These are phyloP conservation scores for Solanum virginianum DNA, from an alignment of 257 asterid genomes.

Conservation along the genomic window DNA sequence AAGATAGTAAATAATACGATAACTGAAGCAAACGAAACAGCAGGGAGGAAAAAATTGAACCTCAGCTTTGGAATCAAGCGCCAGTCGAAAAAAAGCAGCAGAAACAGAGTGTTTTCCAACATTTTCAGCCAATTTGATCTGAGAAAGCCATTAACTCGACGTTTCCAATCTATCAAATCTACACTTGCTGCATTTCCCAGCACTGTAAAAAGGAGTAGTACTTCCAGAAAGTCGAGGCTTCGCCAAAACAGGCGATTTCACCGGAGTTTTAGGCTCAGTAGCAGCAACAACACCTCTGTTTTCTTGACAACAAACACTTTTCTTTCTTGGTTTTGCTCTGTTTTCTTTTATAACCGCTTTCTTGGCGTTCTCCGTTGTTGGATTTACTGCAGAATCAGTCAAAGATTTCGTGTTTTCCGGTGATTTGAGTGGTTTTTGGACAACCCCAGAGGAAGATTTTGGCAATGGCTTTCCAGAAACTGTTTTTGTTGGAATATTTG, in stretches of 20 bases:
- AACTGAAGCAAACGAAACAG: not conserved
- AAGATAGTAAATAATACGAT: not conserved
- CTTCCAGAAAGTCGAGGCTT: conserved; percentile 23
- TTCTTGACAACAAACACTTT: conserved; percentile 33
- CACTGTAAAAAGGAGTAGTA: conserved; percentile 48
- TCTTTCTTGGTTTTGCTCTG: conserved; percentile 22
- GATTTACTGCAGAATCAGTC: conserved; percentile 2
- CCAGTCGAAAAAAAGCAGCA: conserved; percentile 50
- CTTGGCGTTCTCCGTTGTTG: conserved; percentile 3
- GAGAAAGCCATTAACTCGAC: conserved; percentile 63
- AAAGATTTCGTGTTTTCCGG: not conserved
- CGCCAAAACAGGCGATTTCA: conserved; percentile 8
- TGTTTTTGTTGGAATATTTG: conserved; percentile 27
- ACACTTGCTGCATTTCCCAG: conserved; percentile 74
- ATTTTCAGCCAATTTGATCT: conserved; percentile 61
- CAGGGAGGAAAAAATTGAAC: conserved; percentile 4
- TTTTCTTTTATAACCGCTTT: conserved; percentile 10
- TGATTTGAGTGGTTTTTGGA: conserved; percentile 13
- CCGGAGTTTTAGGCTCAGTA: conserved; percentile 40
- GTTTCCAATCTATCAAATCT: conserved; percentile 62
- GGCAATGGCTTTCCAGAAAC: conserved; percentile 17
- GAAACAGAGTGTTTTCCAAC: conserved; percentile 56
- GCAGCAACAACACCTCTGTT: conserved; percentile 1
- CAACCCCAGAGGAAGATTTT: conserved; percentile 15
- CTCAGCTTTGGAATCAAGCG: conserved; percentile 65